Percentiles rank a stretch among this genome's conserved stretches.
These are phyloP conservation scores for Epichloe festucae DNA, from an alignment of 2,329 filamentous ascomycete genomes.

Conservation along the genomic window DNA sequence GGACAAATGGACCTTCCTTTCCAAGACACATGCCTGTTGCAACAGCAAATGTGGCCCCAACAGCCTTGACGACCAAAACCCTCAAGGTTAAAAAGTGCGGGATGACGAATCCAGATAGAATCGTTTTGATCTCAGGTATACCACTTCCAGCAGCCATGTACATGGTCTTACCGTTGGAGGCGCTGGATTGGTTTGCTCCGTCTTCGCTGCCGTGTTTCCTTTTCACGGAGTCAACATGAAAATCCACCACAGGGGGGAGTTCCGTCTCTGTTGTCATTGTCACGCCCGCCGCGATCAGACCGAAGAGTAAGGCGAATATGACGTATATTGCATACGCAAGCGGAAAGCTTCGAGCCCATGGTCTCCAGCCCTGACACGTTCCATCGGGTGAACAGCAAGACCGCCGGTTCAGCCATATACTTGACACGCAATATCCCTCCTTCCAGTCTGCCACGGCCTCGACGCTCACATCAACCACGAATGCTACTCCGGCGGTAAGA, in stretches of 20 bases:
- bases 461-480: constrained; percentile 39
- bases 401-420: constrained; percentile 32
- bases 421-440: constrained; percentile 37
- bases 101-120: constrained; percentile 47
- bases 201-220: constrained; percentile 5
- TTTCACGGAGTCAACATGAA: constrained; percentile 10
- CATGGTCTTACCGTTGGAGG: constrained; percentile 32
- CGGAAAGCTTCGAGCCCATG: constrained; percentile 25
- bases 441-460: constrained; percentile 45
- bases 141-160: constrained; percentile 47
- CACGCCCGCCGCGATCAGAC: constrained; percentile 13
- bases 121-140: constrained; percentile 50
- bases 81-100: constrained; percentile 42
- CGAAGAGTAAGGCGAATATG: constrained; percentile 13
- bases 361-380: constrained; percentile 25
- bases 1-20: constrained; percentile 50
- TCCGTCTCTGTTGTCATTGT: constrained; percentile 26
- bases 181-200: constrained; percentile 4
- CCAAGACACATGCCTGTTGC: constrained; percentile 47
- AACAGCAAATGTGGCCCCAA: constrained; percentile 46
- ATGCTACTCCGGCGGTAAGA: constrained; percentile 41
- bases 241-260: constrained; percentile 23
- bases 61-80: constrained; percentile 41
- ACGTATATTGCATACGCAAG: constrained; percentile 15
- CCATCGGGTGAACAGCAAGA: constrained; percentile 29